Conservation (phyloP, 495 filamentous ascomycete genomes). For the Hypoxylon lenormandii region DNA sequence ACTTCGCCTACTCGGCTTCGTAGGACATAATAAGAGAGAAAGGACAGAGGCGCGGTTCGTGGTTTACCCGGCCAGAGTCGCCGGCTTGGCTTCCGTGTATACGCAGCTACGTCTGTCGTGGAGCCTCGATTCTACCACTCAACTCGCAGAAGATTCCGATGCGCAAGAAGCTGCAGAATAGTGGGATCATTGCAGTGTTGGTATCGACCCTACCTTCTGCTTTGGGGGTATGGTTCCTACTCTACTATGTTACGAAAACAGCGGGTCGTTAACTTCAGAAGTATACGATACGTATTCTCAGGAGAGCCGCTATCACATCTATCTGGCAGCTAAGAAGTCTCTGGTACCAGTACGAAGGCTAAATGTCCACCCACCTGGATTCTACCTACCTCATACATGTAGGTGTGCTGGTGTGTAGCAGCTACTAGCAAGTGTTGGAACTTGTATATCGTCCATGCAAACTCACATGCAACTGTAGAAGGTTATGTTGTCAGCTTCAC, state of each 20-base stretch:
- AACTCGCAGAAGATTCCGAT: constrained; percentile 25
- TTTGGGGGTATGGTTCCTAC: constrained; percentile 15
- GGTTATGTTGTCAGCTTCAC: constrained; percentile 8
- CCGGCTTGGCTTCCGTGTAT: constrained; percentile 26
- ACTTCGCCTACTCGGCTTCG: constrained; percentile 2
- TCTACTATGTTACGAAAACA: constrained; percentile 14
- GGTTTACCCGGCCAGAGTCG: constrained; percentile 9
- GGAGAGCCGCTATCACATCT: constrained; percentile 1
- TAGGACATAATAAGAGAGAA: constrained; percentile 27
- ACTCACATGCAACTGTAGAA: constrained; percentile 21
- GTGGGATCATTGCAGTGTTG: constrained; percentile 18
- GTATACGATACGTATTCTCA: background rate
- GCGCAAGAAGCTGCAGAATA: constrained; percentile 4
- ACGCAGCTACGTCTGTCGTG: constrained; percentile 28
- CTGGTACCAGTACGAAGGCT: background rate
- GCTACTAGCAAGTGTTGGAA: background rate
- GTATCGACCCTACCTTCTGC: background rate
- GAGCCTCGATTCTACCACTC: constrained; percentile 30
- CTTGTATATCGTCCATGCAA: background rate
- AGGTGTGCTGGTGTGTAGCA: no score
- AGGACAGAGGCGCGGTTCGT: constrained; percentile 6
- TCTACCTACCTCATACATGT: background rate
- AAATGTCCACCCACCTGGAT: background rate
- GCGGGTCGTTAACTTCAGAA: constrained; percentile 23
- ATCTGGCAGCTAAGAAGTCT: background rate